A percentile compares a stretch with the other conserved stretches of the same genome.
Conservation (phyloP, 2,329 filamentous ascomycete genomes). For the Diplodia corticola region DNA sequence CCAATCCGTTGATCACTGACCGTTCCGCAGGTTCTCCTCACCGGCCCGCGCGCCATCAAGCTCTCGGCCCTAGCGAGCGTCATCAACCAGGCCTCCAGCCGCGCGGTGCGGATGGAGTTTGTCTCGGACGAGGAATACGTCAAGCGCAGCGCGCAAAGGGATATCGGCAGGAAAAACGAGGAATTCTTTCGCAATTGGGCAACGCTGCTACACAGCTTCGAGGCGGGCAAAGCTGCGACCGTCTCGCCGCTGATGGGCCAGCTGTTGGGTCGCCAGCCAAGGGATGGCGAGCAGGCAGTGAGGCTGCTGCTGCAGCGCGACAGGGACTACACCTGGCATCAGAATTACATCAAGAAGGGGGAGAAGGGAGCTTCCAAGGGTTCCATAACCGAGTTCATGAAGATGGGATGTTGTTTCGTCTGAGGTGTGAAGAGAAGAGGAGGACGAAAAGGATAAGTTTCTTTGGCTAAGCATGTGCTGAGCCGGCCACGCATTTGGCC, state of each 20-base stretch:
- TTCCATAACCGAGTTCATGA: neutral
- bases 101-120: constrained; percentile 36
- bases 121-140: constrained; percentile 42
- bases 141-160: constrained; percentile 26
- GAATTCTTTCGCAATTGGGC: constrained; percentile 41
- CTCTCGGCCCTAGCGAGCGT: constrained; percentile 40
- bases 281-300: constrained; percentile 26
- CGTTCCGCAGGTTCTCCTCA: constrained; percentile 31
- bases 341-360: constrained; percentile 39
- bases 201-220: constrained; percentile 30
- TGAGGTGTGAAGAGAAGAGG: neutral
- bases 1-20: neutral
- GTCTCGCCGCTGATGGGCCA: constrained; percentile 28
- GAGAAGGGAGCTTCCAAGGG: neutral
- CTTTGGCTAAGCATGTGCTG: neutral
- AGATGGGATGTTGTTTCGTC: constrained; percentile 8
- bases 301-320: constrained; percentile 27
- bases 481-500: neutral
- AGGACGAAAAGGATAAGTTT: neutral
- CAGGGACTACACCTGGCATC: constrained; percentile 47
- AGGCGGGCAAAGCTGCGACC: constrained; percentile 28
- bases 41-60: constrained; percentile 39
- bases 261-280: constrained; percentile 29
- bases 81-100: constrained; percentile 41
- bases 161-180: constrained; percentile 31